Evolutionary conservation across 306 rosid species (phyloP).

Genomic region (Cicer pinnatifidum): DNA sequence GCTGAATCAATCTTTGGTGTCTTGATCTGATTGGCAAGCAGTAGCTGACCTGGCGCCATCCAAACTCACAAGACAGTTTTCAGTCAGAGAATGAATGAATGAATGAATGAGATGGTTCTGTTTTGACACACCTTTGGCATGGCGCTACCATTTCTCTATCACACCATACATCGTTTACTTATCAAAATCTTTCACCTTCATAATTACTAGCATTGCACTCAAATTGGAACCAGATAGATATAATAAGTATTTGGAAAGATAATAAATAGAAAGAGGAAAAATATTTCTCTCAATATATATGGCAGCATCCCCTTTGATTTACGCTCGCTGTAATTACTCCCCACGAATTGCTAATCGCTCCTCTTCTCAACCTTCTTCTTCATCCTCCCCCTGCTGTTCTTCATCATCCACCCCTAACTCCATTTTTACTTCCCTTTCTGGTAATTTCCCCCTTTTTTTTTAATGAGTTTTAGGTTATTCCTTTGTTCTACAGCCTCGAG

Average conservation of each 20-base stretch:
- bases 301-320: slow-evolving; percentile 33
- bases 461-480: neutral
- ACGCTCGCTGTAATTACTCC: slow-evolving; percentile 27
- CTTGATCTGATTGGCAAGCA: neutral
- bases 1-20: too few relatives aligned
- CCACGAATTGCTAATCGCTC: slow-evolving; percentile 28
- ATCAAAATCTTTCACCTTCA: too few relatives aligned
- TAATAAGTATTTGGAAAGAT: neutral
- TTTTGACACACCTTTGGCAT: neutral
- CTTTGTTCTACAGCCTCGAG: slow-evolving; percentile 12
- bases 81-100: too few relatives aligned
- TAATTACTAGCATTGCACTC: too few relatives aligned
- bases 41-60: neutral
- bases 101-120: neutral
- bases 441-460: slow-evolving; percentile 10
- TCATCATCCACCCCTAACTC: slow-evolving; percentile 27
- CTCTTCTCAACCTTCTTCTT: slow-evolving; percentile 36
- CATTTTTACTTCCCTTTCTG: slow-evolving; percentile 28
- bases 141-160: neutral
- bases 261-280: too few relatives aligned
- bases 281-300: neutral
- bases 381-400: slow-evolving; percentile 38
- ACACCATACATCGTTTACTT: too few relatives aligned
- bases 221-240: too few relatives aligned
- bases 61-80: neutral